phyloP scores from a whole-genome alignment of 345 rosid species.

The Citrus glauca region DNA sequence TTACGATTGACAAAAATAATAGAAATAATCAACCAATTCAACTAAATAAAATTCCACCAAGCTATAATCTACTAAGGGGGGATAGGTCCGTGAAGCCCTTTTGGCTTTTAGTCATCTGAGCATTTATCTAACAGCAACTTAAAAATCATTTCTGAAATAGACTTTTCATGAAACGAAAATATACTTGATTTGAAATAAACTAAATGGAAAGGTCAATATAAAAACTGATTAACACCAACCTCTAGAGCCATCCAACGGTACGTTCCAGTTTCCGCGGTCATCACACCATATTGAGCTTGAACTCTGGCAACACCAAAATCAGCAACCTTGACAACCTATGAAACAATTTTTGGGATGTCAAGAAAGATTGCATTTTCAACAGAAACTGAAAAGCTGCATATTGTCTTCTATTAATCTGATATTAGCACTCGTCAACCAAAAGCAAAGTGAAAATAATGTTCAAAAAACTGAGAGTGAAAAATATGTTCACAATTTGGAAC shows the following conservation, averaged over 20 bases:
- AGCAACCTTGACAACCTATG: slow-evolving; percentile 61
- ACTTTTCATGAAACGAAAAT: neutral
- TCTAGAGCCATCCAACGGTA: slow-evolving; percentile 89
- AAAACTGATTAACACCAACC: slow-evolving; percentile 32
- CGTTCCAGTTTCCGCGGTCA: slow-evolving; percentile 81
- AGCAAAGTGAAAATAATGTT: neutral
- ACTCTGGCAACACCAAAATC: slow-evolving; percentile 81
- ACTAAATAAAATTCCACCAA: neutral
- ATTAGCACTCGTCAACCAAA: slow-evolving; percentile 6
- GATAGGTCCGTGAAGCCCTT: neutral
- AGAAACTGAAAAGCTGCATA: neutral
- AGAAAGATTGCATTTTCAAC: neutral
- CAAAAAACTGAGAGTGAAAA: neutral
- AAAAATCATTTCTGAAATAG: neutral
- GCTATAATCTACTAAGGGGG: neutral
- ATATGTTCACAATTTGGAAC: neutral
- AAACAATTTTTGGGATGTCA: slow-evolving; percentile 8
- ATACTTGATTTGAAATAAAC: neutral
- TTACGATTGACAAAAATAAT: neutral
- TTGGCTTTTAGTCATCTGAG: slow-evolving; percentile 2
- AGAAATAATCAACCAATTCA: neutral
- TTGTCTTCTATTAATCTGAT: slow-evolving; percentile 5
- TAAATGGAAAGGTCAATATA: neutral
- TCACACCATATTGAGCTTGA: slow-evolving; percentile 52
- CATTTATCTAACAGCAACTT: slow-evolving; percentile 11